Conservation (phyloP, 2,329 filamentous ascomycete species). For the Lithohypha guttulata region DNA sequence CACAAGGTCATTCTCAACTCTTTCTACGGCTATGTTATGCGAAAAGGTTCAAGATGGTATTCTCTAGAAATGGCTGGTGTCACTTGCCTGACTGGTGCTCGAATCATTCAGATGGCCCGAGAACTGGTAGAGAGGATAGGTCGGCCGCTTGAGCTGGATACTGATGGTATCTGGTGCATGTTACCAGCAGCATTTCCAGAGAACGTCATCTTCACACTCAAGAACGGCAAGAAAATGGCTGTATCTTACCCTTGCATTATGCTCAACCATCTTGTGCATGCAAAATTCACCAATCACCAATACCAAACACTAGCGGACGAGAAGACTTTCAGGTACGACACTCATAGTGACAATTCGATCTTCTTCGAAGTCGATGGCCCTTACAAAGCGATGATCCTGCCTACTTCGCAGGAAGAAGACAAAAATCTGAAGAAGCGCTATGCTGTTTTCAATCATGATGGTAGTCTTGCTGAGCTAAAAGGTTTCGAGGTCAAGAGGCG, state of each 20-base stretch:
- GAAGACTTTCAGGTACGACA: slow-evolving; percentile 78
- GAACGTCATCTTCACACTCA: slow-evolving; percentile 87
- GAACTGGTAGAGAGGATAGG: slow-evolving; percentile 89
- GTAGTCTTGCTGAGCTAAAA: slow-evolving; percentile 87
- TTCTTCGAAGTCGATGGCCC: slow-evolving; percentile 99
- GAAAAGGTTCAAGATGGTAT: slow-evolving; percentile 97
- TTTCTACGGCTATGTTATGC: slow-evolving; percentile 99
- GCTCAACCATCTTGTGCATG: slow-evolving; percentile 95
- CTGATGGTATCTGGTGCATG: slow-evolving; percentile 99
- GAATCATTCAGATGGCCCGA: slow-evolving; percentile 92
- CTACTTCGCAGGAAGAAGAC: slow-evolving; percentile 96
- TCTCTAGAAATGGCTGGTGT: slow-evolving; percentile 99
- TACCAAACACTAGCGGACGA: slow-evolving; percentile 83
- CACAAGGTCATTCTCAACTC: slow-evolving; percentile 99
- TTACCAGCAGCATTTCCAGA: slow-evolving; percentile 91
- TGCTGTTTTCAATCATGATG: slow-evolving; percentile 97
- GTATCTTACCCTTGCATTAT: slow-evolving; percentile 98
- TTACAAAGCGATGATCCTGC: slow-evolving; percentile 93
- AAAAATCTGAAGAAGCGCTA: slow-evolving; percentile 99
- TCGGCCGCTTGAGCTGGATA: slow-evolving; percentile 85
- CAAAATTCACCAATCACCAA: slow-evolving; percentile 89
- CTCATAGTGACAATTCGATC: slow-evolving; percentile 96
- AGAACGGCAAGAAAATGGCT: slow-evolving; percentile 90
- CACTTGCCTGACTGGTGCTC: slow-evolving; percentile 89
- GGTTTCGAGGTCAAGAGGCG: slow-evolving; percentile 95